Evolutionary conservation across 2,329 filamentous ascomycete species (phyloP).

Genomic region (Rhinocladiella similis): DNA sequence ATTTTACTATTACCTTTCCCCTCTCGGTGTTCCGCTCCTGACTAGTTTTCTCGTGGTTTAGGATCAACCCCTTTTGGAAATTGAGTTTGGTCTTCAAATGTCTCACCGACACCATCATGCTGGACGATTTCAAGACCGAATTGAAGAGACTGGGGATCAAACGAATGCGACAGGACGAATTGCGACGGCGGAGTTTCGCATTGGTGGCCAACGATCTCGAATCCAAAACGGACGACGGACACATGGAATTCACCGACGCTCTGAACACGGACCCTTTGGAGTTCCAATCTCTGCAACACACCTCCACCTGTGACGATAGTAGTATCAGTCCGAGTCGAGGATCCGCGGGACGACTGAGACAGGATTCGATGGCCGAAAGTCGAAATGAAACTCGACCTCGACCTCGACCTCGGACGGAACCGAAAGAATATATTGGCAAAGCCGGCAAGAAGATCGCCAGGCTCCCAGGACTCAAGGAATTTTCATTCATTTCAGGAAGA

Average conservation of each 20-base stretch:
- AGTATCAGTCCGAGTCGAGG: slow-evolving; percentile 3
- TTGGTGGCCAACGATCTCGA: slow-evolving; percentile 18
- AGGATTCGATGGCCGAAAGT: slow-evolving; percentile 15
- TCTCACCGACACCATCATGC: slow-evolving; percentile 64
- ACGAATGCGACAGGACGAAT: slow-evolving; percentile 26
- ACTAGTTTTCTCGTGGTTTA: too few species aligned
- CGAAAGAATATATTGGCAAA: slow-evolving; percentile 11
- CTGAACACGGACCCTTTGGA: slow-evolving; percentile 15
- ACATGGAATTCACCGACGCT: slow-evolving; percentile 25
- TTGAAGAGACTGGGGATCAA: slow-evolving; percentile 28
- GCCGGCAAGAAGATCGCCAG: slow-evolving; percentile 18
- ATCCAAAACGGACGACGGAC: slow-evolving; percentile 17
- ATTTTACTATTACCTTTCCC: not conserved
- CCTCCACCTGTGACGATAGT: not conserved
- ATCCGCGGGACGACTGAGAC: slow-evolving; percentile 15
- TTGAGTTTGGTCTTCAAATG: slow-evolving; percentile 65
- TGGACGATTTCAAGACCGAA: slow-evolving; percentile 67
- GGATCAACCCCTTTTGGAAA: slow-evolving; percentile 65
- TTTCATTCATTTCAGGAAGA: slow-evolving; percentile 2
- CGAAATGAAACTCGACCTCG: too few species aligned
- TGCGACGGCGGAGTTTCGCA: slow-evolving; percentile 24
- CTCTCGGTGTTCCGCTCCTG: too few species aligned
- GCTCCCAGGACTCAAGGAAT: slow-evolving; percentile 21
- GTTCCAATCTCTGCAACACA: slow-evolving; percentile 9
- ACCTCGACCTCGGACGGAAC: not conserved